A percentile compares a stretch with the other conserved stretches of the same genome.
Conservation (phyloP, 345 rosid species). For the Diplotaxis tenuifolia region DNA sequence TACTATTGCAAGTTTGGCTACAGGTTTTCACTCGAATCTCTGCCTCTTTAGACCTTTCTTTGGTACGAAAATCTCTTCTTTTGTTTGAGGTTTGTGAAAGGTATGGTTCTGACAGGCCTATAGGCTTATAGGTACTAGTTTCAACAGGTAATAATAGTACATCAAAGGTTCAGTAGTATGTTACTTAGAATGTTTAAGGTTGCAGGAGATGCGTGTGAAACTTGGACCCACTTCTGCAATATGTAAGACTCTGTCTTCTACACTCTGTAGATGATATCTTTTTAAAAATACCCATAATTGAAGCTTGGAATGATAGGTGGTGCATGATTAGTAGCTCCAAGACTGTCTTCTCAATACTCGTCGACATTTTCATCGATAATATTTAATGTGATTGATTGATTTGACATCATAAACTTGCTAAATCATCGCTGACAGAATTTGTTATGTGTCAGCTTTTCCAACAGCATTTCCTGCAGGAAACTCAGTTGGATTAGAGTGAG, state of each 20-base stretch:
- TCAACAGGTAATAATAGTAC: constrained; percentile 4
- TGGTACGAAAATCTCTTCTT: constrained; percentile 11
- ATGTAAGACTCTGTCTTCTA: constrained; percentile 31
- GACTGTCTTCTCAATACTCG: constrained; percentile 15
- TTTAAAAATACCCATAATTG: constrained; percentile 21
- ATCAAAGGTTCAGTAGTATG: constrained; percentile 1
- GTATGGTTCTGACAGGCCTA: not conserved
- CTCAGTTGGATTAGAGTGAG: constrained; percentile 31
- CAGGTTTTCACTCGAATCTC: constrained; percentile 20
- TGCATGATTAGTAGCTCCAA: constrained; percentile 7
- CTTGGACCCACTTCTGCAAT: constrained; percentile 33
- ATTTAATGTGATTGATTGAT: constrained; percentile 34
- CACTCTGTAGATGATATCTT: constrained; percentile 1
- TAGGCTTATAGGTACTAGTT: constrained; percentile 11
- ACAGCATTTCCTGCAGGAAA: constrained; percentile 35
- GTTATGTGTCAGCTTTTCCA: constrained; percentile 34
- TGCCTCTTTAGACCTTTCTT: constrained; percentile 2
- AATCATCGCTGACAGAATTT: constrained; percentile 44
- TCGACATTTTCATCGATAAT: not conserved
- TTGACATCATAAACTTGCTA: constrained; percentile 38
- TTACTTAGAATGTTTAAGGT: constrained; percentile 30
- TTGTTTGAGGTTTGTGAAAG: not conserved
- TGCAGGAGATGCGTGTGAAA: constrained; percentile 31
- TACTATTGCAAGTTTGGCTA: not conserved
- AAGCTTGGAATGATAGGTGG: constrained; percentile 20